A percentile compares a stretch with the other conserved stretches of the same genome.
phyloP scores from a whole-genome alignment of 352 stramenopile species.

The Phytopythium cucurbitacearum region DNA sequence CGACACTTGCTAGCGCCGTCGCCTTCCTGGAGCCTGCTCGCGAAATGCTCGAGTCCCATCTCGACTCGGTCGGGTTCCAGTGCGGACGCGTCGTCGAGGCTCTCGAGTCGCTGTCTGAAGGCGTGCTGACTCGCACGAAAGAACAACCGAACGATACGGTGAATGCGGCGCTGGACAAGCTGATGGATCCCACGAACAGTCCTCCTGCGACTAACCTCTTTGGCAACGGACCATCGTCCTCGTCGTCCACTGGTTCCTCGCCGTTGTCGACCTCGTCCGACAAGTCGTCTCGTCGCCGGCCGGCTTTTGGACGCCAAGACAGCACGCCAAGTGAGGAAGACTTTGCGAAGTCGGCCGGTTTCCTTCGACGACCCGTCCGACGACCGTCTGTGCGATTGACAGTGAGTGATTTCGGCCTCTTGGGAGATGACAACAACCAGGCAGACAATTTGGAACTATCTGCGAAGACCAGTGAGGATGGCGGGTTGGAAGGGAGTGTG shows the following conservation, averaged over 20 bases:
- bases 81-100: conserved; percentile 21
- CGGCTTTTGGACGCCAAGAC: conserved; percentile 43
- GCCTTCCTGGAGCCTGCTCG: conserved; percentile 27
- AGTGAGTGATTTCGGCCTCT: conserved; percentile 72
- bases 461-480: conserved; percentile 3
- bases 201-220: conserved; percentile 7
- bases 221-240: not conserved
- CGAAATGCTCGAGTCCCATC: conserved; percentile 34
- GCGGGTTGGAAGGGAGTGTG: not conserved
- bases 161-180: conserved; percentile 41
- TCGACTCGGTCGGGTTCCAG: conserved; percentile 55
- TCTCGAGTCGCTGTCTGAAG: conserved; percentile 31
- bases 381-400: conserved; percentile 55
- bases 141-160: conserved; percentile 19
- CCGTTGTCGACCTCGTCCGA: conserved; percentile 13
- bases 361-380: conserved; percentile 55
- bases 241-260: conserved; percentile 7
- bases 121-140: conserved; percentile 11
- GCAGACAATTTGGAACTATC: conserved; percentile 14
- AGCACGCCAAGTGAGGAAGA: conserved; percentile 57
- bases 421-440: conserved; percentile 35
- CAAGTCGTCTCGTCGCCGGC: conserved; percentile 10
- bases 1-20: conserved; percentile 6
- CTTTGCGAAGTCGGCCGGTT: conserved; percentile 61
- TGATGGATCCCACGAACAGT: conserved; percentile 25